Evolutionary conservation across 306 rosid genomes (phyloP).

Genomic region (Cicer arietinum): DNA sequence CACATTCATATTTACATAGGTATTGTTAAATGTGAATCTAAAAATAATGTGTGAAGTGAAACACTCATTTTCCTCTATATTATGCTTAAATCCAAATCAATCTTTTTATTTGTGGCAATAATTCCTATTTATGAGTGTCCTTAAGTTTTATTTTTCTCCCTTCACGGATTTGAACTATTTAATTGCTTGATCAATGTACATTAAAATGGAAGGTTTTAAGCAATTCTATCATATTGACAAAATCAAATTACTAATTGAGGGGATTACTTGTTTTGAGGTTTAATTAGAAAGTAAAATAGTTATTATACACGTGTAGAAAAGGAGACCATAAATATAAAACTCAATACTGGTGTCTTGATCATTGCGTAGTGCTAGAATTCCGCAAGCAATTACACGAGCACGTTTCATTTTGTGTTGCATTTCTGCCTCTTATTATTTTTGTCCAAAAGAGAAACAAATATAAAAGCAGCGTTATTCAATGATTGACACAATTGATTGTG

Average conservation of each 20-base stretch:
- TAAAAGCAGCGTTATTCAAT: conserved; percentile 35
- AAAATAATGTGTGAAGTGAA: no score
- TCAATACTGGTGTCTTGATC: conserved; percentile 34
- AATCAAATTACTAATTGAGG: conserved; percentile 61
- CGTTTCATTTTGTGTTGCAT: conserved; percentile 40
- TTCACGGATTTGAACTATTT: no score
- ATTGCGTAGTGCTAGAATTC: conserved; percentile 46
- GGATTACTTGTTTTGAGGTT: conserved; percentile 15
- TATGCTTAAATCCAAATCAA: no score
- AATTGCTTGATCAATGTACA: neutral
- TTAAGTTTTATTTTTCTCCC: neutral
- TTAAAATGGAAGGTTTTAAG: neutral
- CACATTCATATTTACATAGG: no score
- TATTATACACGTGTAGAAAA: conserved; percentile 51
- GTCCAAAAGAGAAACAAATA: conserved; percentile 29
- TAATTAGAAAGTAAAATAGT: conserved; percentile 30
- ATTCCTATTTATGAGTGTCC: neutral
- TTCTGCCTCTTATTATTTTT: conserved; percentile 28
- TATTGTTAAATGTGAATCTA: no score
- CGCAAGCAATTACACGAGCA: conserved; percentile 50
- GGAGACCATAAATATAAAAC: conserved; percentile 46
- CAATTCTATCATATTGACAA: conserved; percentile 25
- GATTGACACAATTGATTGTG: conserved; percentile 22
- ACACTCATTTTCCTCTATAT: no score
- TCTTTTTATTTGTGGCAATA: no score